These are phyloP conservation scores for Domatiomyces globalis DNA, from an alignment of 2,329 filamentous ascomycete species.

Conservation along the genomic window DNA sequence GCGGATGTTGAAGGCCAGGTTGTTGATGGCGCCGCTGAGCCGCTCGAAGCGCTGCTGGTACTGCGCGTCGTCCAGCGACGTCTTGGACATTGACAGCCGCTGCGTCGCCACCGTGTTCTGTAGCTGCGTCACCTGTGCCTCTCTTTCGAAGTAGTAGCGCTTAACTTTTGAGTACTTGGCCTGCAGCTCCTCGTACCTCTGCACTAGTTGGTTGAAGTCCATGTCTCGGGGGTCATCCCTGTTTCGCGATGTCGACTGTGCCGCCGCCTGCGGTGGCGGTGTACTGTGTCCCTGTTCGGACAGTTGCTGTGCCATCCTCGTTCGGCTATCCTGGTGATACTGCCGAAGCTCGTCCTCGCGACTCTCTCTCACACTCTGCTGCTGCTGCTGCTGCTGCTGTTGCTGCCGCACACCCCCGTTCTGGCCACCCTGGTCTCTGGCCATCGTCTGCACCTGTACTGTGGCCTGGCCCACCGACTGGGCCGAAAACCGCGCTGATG, in stretches of 20 bases:
- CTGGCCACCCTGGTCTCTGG: constrained; percentile 2
- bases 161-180: constrained; percentile 98
- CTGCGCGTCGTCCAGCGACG: constrained; percentile 87
- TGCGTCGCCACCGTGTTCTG: constrained; percentile 98
- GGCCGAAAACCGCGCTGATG: constrained; percentile 13
- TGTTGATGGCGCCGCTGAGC: constrained; percentile 84
- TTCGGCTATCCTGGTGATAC: constrained; percentile 20
- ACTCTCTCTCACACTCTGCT: constrained; percentile 11
- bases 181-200: constrained; percentile 38
- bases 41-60: constrained; percentile 80
- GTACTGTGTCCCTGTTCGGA: constrained; percentile 34
- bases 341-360: constrained; percentile 16
- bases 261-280: constrained; percentile 24
- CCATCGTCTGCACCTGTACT: constrained; percentile 10
- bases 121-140: constrained; percentile 76
- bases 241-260: constrained; percentile 13
- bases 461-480: constrained; percentile 12
- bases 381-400: constrained; percentile 1
- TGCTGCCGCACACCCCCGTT: constrained; percentile 1
- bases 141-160: constrained; percentile 89
- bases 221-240: constrained; percentile 29
- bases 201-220: constrained; percentile 32
- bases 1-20: constrained; percentile 87
- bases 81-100: constrained; percentile 83
- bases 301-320: constrained; percentile 15